Percentiles rank a stretch among this genome's conserved stretches.
These are phyloP conservation scores for Auriscalpium vulgare DNA, from an alignment of 768 basidiomycete genomes.

Conservation along the genomic window DNA sequence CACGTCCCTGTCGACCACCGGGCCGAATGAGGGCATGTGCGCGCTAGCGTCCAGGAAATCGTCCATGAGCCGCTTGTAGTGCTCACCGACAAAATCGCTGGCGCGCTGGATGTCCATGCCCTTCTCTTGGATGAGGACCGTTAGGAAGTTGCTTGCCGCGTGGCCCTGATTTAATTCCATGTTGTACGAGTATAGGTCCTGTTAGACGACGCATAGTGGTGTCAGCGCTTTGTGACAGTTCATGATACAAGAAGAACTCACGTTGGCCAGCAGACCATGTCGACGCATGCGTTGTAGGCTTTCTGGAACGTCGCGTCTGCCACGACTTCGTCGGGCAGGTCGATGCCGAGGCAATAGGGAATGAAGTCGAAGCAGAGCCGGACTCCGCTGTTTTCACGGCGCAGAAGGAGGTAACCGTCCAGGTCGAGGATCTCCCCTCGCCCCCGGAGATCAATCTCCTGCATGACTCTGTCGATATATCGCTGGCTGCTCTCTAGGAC, in stretches of 20 bases:
- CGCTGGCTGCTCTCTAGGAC: conserved; percentile 45
- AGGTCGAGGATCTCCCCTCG: conserved; percentile 45
- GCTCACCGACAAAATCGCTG: conserved; percentile 44
- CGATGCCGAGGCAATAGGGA: conserved; percentile 52
- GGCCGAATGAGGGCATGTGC: conserved; percentile 41
- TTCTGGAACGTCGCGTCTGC: conserved; percentile 45
- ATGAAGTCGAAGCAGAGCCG: conserved; percentile 55
- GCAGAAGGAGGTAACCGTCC: conserved; percentile 45
- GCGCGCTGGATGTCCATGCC: conserved; percentile 49
- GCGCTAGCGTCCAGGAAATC: conserved; percentile 38
- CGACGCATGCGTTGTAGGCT: conserved; percentile 51
- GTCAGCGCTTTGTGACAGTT: neutral
- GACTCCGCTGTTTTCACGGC: conserved; percentile 64
- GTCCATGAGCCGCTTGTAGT: conserved; percentile 43
- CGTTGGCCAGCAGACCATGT: conserved; percentile 69
- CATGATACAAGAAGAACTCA: conserved; percentile 25
- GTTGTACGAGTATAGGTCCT: conserved; percentile 70
- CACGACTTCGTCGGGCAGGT: conserved; percentile 56
- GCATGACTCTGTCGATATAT: conserved; percentile 51
- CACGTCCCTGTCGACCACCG: conserved; percentile 42
- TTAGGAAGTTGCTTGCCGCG: conserved; percentile 59
- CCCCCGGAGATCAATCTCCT: conserved; percentile 56
- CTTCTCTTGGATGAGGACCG: conserved; percentile 54
- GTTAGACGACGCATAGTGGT: neutral
- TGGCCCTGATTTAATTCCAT: conserved; percentile 64